These are phyloP conservation scores for Vicia faba DNA, from an alignment of 306 rosid genomes.

Conservation along the genomic window DNA sequence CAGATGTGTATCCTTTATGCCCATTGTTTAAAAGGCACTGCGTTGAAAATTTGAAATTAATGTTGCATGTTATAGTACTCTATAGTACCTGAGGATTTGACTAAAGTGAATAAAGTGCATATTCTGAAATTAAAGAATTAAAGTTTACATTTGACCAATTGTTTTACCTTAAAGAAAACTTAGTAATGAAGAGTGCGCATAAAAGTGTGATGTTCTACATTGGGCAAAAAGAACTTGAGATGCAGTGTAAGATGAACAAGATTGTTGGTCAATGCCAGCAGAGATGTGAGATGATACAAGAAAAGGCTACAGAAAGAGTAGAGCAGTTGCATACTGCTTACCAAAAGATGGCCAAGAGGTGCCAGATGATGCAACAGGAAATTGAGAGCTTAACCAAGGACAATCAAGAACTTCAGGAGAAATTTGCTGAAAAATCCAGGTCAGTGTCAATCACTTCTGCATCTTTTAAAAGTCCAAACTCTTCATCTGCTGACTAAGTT, in stretches of 20 bases:
- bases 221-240: constrained; percentile 93
- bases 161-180: constrained; percentile 54
- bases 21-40: constrained; percentile 16
- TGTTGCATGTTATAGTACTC: constrained; percentile 18
- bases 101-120: constrained; percentile 18
- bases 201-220: constrained; percentile 91
- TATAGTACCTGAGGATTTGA: constrained; percentile 1
- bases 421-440: constrained; percentile 96
- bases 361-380: constrained; percentile 93
- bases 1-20: constrained; percentile 86
- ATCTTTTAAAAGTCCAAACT: constrained; percentile 31
- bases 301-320: constrained; percentile 83
- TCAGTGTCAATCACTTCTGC: constrained; percentile 34
- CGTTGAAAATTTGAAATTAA: constrained; percentile 18
- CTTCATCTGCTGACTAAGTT: constrained; percentile 20
- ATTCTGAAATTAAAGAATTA: constrained; percentile 15
- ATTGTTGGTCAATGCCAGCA: constrained; percentile 83
- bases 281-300: constrained; percentile 94
- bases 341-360: constrained; percentile 87
- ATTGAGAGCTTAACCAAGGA: constrained; percentile 88
- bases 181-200: constrained; percentile 93
- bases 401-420: constrained; percentile 98
- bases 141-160: constrained; percentile 15
- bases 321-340: constrained; percentile 89
- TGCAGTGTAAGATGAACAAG: constrained; percentile 89